phyloP scores from a whole-genome alignment of 768 basidiomycete genomes.

The Trametopsis cervina region DNA sequence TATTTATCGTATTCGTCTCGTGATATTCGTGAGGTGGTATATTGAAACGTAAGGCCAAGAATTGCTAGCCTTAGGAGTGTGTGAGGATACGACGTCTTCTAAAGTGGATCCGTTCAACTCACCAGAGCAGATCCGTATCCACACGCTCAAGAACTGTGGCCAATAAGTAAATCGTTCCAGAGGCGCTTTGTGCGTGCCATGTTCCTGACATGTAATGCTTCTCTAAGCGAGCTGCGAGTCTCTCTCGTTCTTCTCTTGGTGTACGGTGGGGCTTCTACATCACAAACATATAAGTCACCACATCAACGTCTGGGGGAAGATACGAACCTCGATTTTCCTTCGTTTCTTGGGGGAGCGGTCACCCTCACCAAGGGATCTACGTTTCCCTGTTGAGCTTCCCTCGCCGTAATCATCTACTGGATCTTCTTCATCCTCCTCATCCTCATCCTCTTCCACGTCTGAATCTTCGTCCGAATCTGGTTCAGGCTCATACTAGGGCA shows the following conservation, averaged over 20 bases:
- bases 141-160: conserved; percentile 87
- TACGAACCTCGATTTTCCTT: conserved; percentile 44
- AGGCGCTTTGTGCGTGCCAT: conserved; percentile 84
- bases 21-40: conserved; percentile 81
- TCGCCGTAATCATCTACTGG: conserved; percentile 39
- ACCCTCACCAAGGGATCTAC: conserved; percentile 36
- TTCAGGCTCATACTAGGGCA: conserved; percentile 72
- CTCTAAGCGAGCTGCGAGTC: conserved; percentile 57
- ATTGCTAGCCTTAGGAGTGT: conserved; percentile 69
- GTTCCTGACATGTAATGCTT: conserved; percentile 84
- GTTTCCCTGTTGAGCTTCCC: conserved; percentile 38
- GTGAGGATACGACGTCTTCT: conserved; percentile 1
- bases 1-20: conserved; percentile 78
- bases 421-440: conserved; percentile 36
- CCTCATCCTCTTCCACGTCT: conserved; percentile 36
- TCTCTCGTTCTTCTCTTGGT: conserved; percentile 61
- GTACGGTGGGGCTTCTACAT: conserved; percentile 47
- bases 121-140: conserved; percentile 95
- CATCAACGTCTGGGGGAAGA: conserved; percentile 18
- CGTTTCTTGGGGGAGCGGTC: conserved; percentile 46
- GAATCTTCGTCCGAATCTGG: conserved; percentile 59
- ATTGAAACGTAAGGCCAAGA: conserved; percentile 90
- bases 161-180: conserved; percentile 83
- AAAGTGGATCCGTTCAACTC: conserved; percentile 12
- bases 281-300: background rate